Percentiles rank a stretch among this genome's conserved stretches.
Conservation (phyloP, 306 rosid species). For the Urtica urens region DNA sequence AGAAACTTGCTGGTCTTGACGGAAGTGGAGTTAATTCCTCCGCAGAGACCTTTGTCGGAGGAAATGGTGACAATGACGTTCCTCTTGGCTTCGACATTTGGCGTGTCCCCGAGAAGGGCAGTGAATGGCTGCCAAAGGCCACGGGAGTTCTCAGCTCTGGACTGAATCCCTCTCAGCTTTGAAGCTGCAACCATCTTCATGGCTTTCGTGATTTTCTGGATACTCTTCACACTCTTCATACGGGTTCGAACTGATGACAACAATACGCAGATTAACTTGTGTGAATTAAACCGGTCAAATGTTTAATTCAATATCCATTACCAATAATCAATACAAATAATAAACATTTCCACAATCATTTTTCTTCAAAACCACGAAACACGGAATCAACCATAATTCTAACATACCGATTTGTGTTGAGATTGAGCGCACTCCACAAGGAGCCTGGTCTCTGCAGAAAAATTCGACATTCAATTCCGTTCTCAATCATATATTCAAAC, state of each 20-base stretch:
- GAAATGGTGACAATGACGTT: conserved; percentile 70
- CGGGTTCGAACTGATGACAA: conserved; percentile 89
- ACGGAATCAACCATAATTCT: too few species aligned
- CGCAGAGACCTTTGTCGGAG: conserved; percentile 97
- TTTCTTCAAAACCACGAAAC: too few species aligned
- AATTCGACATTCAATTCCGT: too few species aligned
- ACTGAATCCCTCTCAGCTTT: conserved; percentile 78
- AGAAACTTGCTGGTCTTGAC: conserved; percentile 88
- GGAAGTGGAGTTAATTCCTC: conserved; percentile 94
- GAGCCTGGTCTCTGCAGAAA: conserved; percentile 62
- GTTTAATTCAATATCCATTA: too few species aligned
- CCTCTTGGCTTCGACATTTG: conserved; percentile 78
- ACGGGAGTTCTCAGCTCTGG: conserved; percentile 79
- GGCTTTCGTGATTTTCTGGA: conserved; percentile 96
- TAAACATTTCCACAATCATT: too few species aligned
- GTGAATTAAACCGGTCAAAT: too few species aligned
- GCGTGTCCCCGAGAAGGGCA: conserved; percentile 84
- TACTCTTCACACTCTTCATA: conserved; percentile 96
- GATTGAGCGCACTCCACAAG: conserved; percentile 66
- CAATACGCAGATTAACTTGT: too few species aligned
- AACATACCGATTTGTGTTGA: conserved; percentile 86
- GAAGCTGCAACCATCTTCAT: conserved; percentile 99
- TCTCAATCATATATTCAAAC: too few species aligned
- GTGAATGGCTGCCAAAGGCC: conserved; percentile 97
- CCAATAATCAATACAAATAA: too few species aligned